These are phyloP conservation scores for Oxytropis ochrocephala DNA, from an alignment of 306 rosid species.

Conservation along the genomic window DNA sequence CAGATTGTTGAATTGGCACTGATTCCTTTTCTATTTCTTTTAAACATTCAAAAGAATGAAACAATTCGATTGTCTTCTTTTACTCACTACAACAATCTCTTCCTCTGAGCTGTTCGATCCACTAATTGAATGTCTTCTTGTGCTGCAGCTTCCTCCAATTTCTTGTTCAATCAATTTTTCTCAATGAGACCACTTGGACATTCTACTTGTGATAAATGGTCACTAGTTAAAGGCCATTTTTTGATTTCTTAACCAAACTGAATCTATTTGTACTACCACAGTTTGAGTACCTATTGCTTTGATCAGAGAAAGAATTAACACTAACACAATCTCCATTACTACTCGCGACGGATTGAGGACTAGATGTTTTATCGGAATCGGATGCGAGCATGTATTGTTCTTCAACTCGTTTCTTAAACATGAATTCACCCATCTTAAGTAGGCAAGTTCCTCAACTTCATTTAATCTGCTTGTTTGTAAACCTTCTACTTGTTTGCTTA, in stretches of 20 bases:
- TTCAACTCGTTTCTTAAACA: slow-evolving; percentile 80
- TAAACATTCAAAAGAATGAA: slow-evolving; percentile 51
- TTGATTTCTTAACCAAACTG: slow-evolving; percentile 60
- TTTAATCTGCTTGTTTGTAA: slow-evolving; percentile 83
- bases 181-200: slow-evolving; percentile 39
- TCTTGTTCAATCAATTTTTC: slow-evolving; percentile 55
- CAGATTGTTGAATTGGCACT: slow-evolving; percentile 44
- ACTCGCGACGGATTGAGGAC: slow-evolving; percentile 45
- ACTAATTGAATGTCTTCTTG: slow-evolving; percentile 89
- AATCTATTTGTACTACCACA: slow-evolving; percentile 45
- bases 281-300: slow-evolving; percentile 39
- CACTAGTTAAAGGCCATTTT: slow-evolving; percentile 72
- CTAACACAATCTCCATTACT: slow-evolving; percentile 39
- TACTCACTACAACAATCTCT: slow-evolving; percentile 41
- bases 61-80: slow-evolving; percentile 83
- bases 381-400: slow-evolving; percentile 53
- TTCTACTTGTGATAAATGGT: slow-evolving; percentile 53
- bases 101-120: slow-evolving; percentile 69
- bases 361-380: slow-evolving; percentile 50
- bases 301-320: slow-evolving; percentile 44
- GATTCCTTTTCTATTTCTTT: slow-evolving; percentile 60
- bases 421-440: slow-evolving; percentile 96
- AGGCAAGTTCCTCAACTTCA: slow-evolving; percentile 98
- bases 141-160: slow-evolving; percentile 60
- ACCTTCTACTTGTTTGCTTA: slow-evolving; percentile 93